A percentile compares a stretch with the other conserved stretches of the same genome.
phyloP scores from a whole-genome alignment of 371 early-diverging fungal species.

The Parasitella parasitica region DNA sequence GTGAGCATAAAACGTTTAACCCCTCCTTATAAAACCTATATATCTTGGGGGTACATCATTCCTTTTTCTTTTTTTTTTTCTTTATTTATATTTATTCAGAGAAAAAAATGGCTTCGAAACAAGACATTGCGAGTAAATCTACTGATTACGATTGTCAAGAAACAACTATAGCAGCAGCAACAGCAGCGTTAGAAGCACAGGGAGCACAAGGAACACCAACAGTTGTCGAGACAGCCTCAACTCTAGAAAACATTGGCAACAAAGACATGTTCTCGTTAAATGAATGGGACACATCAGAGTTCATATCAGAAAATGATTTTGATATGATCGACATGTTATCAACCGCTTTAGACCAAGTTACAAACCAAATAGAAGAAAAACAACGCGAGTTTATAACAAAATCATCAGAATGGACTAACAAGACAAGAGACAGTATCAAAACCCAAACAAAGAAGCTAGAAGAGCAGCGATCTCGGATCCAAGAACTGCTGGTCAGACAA shows the following conservation, averaged over 20 bases:
- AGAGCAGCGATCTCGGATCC: constrained; percentile 29
- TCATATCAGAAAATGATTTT: constrained; percentile 33
- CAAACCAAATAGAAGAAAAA: constrained; percentile 44
- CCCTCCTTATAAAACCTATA: neutral
- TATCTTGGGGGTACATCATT: neutral
- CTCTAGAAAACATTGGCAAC: neutral
- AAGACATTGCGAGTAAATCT: neutral
- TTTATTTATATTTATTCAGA: neutral
- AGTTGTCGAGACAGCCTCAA: neutral
- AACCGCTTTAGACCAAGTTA: constrained; percentile 46
- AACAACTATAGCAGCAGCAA: neutral
- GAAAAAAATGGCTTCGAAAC: neutral
- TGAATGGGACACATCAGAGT: constrained; percentile 16
- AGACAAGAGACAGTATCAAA: constrained; percentile 38
- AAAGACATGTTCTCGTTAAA: constrained; percentile 18
- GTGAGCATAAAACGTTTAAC: neutral
- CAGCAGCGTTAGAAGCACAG: too few relatives aligned
- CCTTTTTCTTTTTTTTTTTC: neutral
- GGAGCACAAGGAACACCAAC: neutral
- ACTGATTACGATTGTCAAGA: neutral
- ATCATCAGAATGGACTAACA: constrained; percentile 43
- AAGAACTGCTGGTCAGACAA: constrained; percentile 26
- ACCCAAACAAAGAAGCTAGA: constrained; percentile 41
- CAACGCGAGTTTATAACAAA: constrained; percentile 36
- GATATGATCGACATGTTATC: constrained; percentile 43